Evolutionary conservation across 2,329 filamentous ascomycete genomes (phyloP), one percentile per base, ranked within the genome.

Genomic region (Cercospora zeae-maydis): DNA sequence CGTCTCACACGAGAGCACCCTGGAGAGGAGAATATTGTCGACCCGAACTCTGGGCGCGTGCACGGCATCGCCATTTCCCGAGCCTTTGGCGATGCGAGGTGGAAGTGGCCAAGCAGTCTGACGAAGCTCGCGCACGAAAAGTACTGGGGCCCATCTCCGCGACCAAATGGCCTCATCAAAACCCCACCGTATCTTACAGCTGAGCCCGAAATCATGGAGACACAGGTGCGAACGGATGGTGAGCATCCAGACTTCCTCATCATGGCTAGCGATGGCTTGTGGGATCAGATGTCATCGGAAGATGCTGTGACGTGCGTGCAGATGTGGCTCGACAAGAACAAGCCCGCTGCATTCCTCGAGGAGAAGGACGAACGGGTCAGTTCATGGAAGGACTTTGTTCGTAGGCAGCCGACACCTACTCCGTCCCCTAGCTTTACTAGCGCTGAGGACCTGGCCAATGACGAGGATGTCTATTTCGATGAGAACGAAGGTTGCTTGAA

Each of bases 121-220:
- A 78, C 83, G 62, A 72, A 76, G 34, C 73, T 78, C 2, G 75
- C 81, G 16, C 77, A 79, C 65, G 70, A 73, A 61, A 78, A 79
- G 56, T 86, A 80, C 74, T 84, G 78, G 71, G 83, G 82, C 51
- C 79, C 80, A n/a, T 49, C 63, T 1, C 79, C 79, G 0, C 75
- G 79, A 0, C 81, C 83, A 1, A 75, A 78, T 13, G 73, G 69
- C 14, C 74, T 67, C 61, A 69, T 68, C 70, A 73, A 78, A 57
- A 84, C 85, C 0, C 87, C 86, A 2, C 88, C 88, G 0, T 91
- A 91, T 74, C 75, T 90, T 68, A 89, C 85, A 0, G 88, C 87
- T 0, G 82, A 86, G 69, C 88, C 88, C 0, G 86, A 86, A 33
- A 78, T 91, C 27, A 86, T 82, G 1, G 85, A 83, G 3, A 84